Conservation (phyloP, 768 basidiomycete genomes). For the Candolleomyces eurysporus region DNA sequence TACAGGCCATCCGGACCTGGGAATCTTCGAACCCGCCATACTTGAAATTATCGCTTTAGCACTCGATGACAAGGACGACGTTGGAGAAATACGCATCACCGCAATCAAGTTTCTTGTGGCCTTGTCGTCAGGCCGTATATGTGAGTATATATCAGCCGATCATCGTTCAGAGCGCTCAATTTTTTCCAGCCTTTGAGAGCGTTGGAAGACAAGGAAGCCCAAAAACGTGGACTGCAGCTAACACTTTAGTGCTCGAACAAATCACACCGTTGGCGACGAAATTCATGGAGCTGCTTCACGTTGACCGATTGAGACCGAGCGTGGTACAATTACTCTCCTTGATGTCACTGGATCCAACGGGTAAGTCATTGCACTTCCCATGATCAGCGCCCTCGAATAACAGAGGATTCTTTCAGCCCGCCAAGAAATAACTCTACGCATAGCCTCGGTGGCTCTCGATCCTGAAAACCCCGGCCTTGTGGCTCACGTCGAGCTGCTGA, state of each 20-base stretch:
- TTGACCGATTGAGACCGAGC: neutral
- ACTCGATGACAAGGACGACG: neutral
- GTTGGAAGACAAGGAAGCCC: neutral
- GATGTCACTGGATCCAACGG: neutral
- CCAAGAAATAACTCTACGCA: neutral
- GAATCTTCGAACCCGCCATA: neutral
- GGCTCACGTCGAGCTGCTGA: neutral
- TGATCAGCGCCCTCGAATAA: neutral
- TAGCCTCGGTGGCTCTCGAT: neutral
- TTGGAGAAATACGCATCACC: neutral
- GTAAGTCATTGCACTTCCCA: neutral
- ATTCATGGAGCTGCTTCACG: neutral
- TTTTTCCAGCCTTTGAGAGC: neutral
- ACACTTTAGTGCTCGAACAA: neutral
- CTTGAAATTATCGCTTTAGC: neutral
- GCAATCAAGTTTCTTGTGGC: neutral
- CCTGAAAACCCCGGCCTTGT: neutral
- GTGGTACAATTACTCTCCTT: neutral
- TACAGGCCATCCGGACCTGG: neutral
- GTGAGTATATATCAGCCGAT: neutral
- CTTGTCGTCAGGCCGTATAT: neutral
- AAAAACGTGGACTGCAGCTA: neutral
- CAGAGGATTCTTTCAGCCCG: neutral
- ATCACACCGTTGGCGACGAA: neutral
- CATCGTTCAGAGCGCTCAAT: neutral